These are phyloP conservation scores for Sugiyamaella sp. DNA, from an alignment of 1,139 yeast species.

Conservation along the genomic window DNA sequence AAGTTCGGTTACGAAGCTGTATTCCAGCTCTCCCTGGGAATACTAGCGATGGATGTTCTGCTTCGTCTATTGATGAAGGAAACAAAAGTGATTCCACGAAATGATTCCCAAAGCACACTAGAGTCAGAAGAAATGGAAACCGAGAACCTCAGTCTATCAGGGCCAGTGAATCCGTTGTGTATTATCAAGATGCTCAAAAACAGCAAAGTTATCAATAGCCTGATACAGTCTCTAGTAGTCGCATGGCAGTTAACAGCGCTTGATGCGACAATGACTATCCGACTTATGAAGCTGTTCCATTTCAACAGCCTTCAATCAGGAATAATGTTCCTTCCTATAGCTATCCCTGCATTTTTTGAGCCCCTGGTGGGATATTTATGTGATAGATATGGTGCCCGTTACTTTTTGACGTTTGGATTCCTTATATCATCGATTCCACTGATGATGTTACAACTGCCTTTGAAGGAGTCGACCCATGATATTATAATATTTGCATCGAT, in stretches of 20 bases:
- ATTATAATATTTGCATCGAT: constrained; percentile 39
- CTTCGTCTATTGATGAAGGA: constrained; percentile 43
- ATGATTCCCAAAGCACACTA: constrained; percentile 13
- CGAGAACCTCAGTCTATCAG: background rate
- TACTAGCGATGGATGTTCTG: constrained; percentile 39
- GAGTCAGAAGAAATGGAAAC: background rate
- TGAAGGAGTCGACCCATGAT: constrained; percentile 33
- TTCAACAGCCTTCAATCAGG: constrained; percentile 41
- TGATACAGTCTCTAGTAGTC: constrained; percentile 36
- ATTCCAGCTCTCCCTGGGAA: constrained; percentile 40
- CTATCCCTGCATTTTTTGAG: constrained; percentile 40
- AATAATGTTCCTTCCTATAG: constrained; percentile 41
- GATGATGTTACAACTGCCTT: constrained; percentile 40
- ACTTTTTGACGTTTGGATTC: constrained; percentile 37
- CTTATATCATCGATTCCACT: constrained; percentile 35
- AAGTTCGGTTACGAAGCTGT: constrained; percentile 43
- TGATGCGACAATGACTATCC: constrained; percentile 43
- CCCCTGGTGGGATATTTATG: constrained; percentile 40
- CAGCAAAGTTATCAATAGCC: constrained; percentile 34
- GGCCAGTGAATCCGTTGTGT: background rate
- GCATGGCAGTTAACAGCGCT: constrained; percentile 42
- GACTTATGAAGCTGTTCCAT: constrained; percentile 38
- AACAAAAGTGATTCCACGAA: too few relatives aligned
- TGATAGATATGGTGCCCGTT: constrained; percentile 41
- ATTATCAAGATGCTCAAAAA: constrained; percentile 25